Evolutionary conservation across 139 green algal genomes (phyloP).

Genomic region (Chlorella sp.): DNA sequence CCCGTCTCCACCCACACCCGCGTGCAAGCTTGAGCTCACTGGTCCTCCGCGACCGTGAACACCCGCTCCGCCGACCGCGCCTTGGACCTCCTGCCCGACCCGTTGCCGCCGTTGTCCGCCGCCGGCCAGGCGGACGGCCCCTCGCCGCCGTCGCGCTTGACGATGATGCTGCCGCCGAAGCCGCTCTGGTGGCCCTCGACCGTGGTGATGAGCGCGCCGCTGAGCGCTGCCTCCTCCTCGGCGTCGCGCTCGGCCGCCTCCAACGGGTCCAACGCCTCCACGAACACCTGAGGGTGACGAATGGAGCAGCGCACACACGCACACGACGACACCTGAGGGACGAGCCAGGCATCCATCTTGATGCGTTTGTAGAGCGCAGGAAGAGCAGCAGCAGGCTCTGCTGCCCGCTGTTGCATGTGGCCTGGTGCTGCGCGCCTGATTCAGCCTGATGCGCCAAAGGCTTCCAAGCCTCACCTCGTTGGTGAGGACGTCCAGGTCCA

Average conservation of each 20-base stretch:
- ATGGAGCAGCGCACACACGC: no score
- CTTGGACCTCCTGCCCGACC: not conserved
- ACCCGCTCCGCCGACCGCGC: no score
- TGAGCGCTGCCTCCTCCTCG: not conserved
- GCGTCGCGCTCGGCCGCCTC: no score
- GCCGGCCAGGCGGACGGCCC: no score
- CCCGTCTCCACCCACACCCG: not conserved
- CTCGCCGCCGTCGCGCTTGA: not conserved
- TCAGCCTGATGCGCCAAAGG: not conserved
- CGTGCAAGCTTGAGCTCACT: not conserved
- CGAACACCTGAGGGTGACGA: not conserved
- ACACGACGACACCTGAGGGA: no score
- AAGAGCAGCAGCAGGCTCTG: not conserved
- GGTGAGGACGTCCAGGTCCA: conserved; percentile 22
- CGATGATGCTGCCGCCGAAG: not conserved
- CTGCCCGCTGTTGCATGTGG: not conserved
- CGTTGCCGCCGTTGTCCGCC: not conserved
- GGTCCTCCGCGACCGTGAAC: not conserved
- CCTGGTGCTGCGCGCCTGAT: no score
- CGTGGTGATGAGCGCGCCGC: not conserved
- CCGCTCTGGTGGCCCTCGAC: conserved; percentile 2
- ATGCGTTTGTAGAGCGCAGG: not conserved
- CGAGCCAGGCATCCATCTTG: no score
- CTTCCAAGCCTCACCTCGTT: conserved; percentile 14
- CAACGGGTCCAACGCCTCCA: not conserved